Evolutionary conservation across 2,329 filamentous ascomycete genomes (phyloP), one percentile per base, ranked within the genome.

Genomic region (Aurifilum marmelostoma): DNA sequence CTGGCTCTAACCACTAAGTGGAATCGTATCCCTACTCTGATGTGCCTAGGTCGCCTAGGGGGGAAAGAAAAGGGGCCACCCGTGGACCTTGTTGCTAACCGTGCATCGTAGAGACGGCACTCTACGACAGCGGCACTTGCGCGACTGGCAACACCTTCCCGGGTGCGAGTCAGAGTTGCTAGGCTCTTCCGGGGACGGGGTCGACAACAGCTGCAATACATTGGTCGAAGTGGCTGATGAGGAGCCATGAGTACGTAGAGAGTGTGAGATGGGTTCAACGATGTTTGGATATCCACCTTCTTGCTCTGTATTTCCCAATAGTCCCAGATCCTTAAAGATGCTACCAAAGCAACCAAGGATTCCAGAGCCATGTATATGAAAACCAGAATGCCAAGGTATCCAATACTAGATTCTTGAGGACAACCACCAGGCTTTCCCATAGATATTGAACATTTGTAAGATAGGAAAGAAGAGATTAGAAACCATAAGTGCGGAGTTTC

Each of bases 1-100:
- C 71, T 80, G 27, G 71, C 69, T 32, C 77, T 80, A n/a, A 54
- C 29, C 24, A 54, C n/a, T 54, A 54, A 27, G 50, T 29, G 43
- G n/a, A 47, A 7, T 47, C 43, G 21, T 47, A 14, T 9, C 18
- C 21, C 21, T n/a, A 8, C 18, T 21, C 7, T 47, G 43, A n/a
- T n/a, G 34, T 34, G 34, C 34, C 34, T 34, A 34, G 8, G 8
- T 34, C 34, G 34, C 34, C 34, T 34, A 34, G 34, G 34, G 34
- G 34, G 34, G 8, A 34, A 12, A 12, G 4, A 47, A 21, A 47
- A 21, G 2, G 21, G 1, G 4, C 1, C 1, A 43, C 6, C 1
- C 0, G 2, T 43, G 41, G 39, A 3, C 14, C 18, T 7, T 11
- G n/a, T 47, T n/a, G 7, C 43, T 47, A 21, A 47, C 43, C n/a